Base-by-base conservation (phyloP, 176 grass and related monocot species). In the Oryza meyeriana region DNA sequence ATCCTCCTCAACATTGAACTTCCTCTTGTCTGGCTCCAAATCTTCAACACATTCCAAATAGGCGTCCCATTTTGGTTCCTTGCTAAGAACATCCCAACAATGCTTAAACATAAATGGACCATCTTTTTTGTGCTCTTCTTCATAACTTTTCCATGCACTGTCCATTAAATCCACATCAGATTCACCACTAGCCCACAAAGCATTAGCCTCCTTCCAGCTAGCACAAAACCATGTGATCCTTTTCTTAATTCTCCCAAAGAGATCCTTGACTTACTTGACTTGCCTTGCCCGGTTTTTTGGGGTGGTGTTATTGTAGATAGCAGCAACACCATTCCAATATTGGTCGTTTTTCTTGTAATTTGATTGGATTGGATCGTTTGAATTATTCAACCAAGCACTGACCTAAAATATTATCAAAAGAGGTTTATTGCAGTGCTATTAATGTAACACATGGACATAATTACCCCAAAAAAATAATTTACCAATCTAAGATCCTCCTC, bases 211-310 rank as follows among this genome's bases (percentile, higher is more conserved):
- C 20, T 64, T 80, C 44, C 20, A 69, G 1, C 1, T 12, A 36
- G 1, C 65, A 80, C 45, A 80, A 40, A 80, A 80, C 78, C 66
- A 81, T 61, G 11, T 4, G 41, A 81, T 66, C 16, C 33, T 71
- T 41, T 57, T 39, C 66, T 81, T 71, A n/a, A 81, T 81, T 71
- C 33, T 76, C 1, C 55, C 74, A 39, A 61, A 76, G 11, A 12
- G 57, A 28, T 77, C 58, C 75, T 77, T 71, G 4, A 71, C 7
- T 30, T 41, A 25, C 58, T 77, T 39, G 0, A 35, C 20, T 38
- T 8, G 50, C 32, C 50, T 75, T 25, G 30, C 22, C 6, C 50
- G 1, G 16, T 75, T 61, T 39, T 35, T 61, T 16, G 74, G 74
- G 1, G 5, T 42, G 1, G 31, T 2, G 0, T 22, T 76, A 5